phyloP scores from a whole-genome alignment of 1,284 basidiomycete species.

The Inonotus hispidus region DNA sequence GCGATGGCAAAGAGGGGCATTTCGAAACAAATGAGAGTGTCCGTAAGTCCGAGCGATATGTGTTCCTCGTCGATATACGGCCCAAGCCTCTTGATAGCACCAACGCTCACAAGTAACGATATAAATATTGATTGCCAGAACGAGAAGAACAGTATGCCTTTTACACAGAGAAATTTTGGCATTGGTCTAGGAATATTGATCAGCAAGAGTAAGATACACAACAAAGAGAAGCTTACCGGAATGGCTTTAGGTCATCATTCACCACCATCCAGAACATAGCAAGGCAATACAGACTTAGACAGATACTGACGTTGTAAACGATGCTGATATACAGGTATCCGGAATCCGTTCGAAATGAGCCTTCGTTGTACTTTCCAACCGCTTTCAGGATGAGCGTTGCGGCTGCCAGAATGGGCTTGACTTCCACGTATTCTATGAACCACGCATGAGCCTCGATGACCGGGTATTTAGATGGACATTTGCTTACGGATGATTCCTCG shows the following conservation, averaged over 20 bases:
- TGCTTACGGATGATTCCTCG: conserved; percentile 87
- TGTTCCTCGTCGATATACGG: conserved; percentile 88
- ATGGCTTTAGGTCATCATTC: conserved; percentile 79
- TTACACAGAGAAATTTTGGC: conserved; percentile 96
- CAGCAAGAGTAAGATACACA: conserved; percentile 1
- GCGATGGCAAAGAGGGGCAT: conserved; percentile 97
- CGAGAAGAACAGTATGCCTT: conserved; percentile 95
- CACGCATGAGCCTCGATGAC: neutral
- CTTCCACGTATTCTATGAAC: conserved; percentile 88
- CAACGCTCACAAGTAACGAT: conserved; percentile 82
- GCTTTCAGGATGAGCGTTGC: conserved; percentile 86
- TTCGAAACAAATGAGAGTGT: conserved; percentile 90
- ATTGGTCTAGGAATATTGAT: conserved; percentile 45
- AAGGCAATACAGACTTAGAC: conserved; percentile 77
- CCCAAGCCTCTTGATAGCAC: conserved; percentile 72
- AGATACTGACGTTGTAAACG: conserved; percentile 73
- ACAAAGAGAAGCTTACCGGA: conserved; percentile 50
- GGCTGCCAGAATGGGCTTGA: conserved; percentile 88
- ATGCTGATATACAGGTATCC: conserved; percentile 92
- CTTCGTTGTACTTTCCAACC: conserved; percentile 86
- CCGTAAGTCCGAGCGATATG: conserved; percentile 86
- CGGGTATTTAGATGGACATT: neutral
- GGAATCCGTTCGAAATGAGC: conserved; percentile 75
- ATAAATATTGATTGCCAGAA: conserved; percentile 95
- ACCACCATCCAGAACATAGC: conserved; percentile 95